Evolutionary conservation across 352 stramenopile genomes (phyloP).

Genomic region (Pythium monospermum): DNA sequence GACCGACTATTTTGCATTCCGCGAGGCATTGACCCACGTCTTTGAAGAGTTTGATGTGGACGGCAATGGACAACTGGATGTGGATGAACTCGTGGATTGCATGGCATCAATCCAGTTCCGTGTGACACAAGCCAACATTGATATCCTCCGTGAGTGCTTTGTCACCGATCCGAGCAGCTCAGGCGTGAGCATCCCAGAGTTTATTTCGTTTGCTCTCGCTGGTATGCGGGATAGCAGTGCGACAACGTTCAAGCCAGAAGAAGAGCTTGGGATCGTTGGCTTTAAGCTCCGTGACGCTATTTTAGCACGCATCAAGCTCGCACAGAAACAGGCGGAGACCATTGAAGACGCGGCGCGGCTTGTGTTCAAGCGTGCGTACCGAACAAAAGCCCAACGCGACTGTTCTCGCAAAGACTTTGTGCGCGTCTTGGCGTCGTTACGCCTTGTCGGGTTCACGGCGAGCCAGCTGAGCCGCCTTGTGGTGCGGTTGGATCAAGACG

Average conservation of each 20-base stretch:
- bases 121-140: constrained; percentile 35
- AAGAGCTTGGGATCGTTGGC: constrained; percentile 50
- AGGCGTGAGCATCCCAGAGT: constrained; percentile 52
- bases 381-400: constrained; percentile 5
- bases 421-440: constrained; percentile 28
- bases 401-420: constrained; percentile 38
- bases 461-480: constrained; percentile 51
- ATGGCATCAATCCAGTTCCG: constrained; percentile 44
- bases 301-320: constrained; percentile 28
- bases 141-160: constrained; percentile 56
- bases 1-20: constrained; percentile 45
- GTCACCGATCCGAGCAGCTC: constrained; percentile 24
- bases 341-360: constrained; percentile 49
- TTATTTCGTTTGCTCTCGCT: constrained; percentile 69
- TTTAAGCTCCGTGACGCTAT: constrained; percentile 43
- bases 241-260: no score
- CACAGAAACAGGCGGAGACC: constrained; percentile 28
- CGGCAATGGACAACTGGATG: constrained; percentile 43
- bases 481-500: constrained; percentile 45
- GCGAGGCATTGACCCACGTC: constrained; percentile 40
- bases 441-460: constrained; percentile 36
- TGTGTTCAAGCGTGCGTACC: constrained; percentile 49
- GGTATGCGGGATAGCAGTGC: no score
- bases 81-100: constrained; percentile 46
- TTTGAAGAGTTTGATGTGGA: constrained; percentile 57